Evolutionary conservation across 306 rosid genomes (phyloP).

Genomic region (Prunus salicina): DNA sequence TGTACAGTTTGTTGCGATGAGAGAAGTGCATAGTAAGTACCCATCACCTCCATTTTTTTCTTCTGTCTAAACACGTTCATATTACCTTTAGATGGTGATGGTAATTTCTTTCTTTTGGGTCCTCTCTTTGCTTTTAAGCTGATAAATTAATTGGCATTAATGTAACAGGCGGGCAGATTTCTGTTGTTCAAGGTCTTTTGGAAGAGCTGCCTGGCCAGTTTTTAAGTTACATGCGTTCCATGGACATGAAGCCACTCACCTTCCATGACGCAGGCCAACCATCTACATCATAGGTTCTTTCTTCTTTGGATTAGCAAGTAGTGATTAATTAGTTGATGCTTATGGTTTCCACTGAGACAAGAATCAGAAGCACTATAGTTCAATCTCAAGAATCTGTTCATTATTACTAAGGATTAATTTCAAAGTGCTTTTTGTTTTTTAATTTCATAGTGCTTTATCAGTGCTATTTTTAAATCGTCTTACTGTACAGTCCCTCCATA

Average conservation of each 20-base stretch:
- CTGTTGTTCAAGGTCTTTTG: slow-evolving; percentile 66
- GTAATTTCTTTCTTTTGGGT: not conserved
- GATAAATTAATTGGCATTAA: not conserved
- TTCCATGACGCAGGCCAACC: slow-evolving; percentile 7
- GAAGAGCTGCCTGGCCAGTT: slow-evolving; percentile 86
- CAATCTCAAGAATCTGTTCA: too few species aligned
- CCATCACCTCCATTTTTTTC: not conserved
- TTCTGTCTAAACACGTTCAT: not conserved
- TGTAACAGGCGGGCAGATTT: slow-evolving; percentile 48
- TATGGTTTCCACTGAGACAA: too few species aligned
- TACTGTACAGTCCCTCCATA: too few species aligned
- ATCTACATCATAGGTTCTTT: not conserved
- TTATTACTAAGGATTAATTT: too few species aligned
- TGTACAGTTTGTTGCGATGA: slow-evolving; percentile 84
- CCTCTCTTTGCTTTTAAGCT: too few species aligned
- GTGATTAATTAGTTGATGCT: not conserved
- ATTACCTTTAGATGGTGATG: not conserved
- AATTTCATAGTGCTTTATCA: too few species aligned
- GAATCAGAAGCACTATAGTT: too few species aligned
- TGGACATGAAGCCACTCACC: slow-evolving; percentile 50
- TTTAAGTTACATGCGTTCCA: slow-evolving; percentile 58
- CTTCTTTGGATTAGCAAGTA: not conserved
- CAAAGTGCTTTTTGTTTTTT: too few species aligned
- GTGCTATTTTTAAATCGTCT: too few species aligned
- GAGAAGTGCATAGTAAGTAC: slow-evolving; percentile 65